Evolutionary conservation across 2,329 filamentous ascomycete genomes (phyloP).

Genomic region (Sporothrix mexicana): DNA sequence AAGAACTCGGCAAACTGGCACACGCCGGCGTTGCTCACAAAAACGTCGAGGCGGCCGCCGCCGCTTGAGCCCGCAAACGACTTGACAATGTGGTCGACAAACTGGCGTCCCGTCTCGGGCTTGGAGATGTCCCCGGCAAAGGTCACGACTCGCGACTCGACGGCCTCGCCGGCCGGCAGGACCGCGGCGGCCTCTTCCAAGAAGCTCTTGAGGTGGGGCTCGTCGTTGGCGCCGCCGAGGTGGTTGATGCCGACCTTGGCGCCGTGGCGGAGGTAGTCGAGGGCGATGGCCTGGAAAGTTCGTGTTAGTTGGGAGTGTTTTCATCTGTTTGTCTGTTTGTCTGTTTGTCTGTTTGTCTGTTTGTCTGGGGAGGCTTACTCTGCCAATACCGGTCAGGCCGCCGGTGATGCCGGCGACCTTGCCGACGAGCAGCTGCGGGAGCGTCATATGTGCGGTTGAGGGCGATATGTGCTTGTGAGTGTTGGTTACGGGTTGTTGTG

Average conservation of each 20-base stretch:
- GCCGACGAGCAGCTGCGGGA: conserved; percentile 36
- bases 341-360: no score
- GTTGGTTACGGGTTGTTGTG: background rate
- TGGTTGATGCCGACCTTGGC: conserved; percentile 36
- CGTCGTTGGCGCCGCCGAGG: conserved; percentile 33
- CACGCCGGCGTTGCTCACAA: conserved; percentile 87
- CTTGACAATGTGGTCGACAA: conserved; percentile 31
- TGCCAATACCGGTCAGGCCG: conserved; percentile 36
- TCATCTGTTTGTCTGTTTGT: no score
- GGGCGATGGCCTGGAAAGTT: conserved; percentile 33
- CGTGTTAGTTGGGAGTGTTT: no score
- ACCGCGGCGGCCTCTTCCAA: conserved; percentile 26
- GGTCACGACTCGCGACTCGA: conserved; percentile 26
- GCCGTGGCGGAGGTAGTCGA: conserved; percentile 36
- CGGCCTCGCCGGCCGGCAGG: background rate
- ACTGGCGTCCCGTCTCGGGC: conserved; percentile 30
- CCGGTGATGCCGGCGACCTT: conserved; percentile 36
- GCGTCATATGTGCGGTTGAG: conserved; percentile 21
- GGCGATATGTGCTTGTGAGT: background rate
- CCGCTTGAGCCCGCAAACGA: conserved; percentile 39
- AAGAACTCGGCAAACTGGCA: conserved; percentile 90
- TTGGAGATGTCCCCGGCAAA: conserved; percentile 33
- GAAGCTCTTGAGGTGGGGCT: conserved; percentile 33
- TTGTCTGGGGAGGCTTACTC: conserved; percentile 31
- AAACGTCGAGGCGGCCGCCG: conserved; percentile 67